Evolutionary conservation across 768 basidiomycete species (phyloP), one percentile per base, ranked within the genome.

Genomic region (Trametes villosa): DNA sequence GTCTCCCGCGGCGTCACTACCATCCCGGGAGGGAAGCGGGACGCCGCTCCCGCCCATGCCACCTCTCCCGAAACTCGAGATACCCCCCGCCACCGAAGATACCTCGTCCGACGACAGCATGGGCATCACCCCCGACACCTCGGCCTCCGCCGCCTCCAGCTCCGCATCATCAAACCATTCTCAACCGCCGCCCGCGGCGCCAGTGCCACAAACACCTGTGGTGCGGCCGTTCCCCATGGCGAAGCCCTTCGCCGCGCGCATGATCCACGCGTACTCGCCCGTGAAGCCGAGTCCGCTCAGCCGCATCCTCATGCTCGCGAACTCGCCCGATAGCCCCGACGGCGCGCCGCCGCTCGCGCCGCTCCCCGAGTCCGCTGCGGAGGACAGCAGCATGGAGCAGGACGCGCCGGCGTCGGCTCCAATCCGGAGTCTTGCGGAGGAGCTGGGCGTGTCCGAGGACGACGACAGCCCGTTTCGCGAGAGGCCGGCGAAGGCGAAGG

Each of bases 221-320:
- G 62, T 65, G n/a, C 76, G 73, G 27, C 78, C 83, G 1, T 91
- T 88, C 75, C 88, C 88, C 0, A 75, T 87, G 45, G 88, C 89
- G 2, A 92, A 89, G 67, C 89, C 91, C 12, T 76, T 87, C 49
- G 86, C 83, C 2, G 74, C 79, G 54, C 84, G 81, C 56, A 89
- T 91, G 86, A 79, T 83, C 4, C 91, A 94, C 63, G 89, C 91
- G 0, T 94, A 93, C 63, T 92, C 92, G 0, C 91, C 91, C 29
- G 86, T 78, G 2, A 87, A 85, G 70, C 91, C 92, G 0, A 92
- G 89, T 63, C 91, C 91, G 2, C 78, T 94, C 31, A 91, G 89
- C 60, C 83, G 91, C 12, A 91, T 93, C 53, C 78, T 92, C 24
- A 84, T 87, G 86, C 78, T 92, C 42, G 81, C 79, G 4, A 77